These are phyloP conservation scores for Globisporangium parvum DNA, from an alignment of 352 stramenopile genomes.

Conservation along the genomic window DNA sequence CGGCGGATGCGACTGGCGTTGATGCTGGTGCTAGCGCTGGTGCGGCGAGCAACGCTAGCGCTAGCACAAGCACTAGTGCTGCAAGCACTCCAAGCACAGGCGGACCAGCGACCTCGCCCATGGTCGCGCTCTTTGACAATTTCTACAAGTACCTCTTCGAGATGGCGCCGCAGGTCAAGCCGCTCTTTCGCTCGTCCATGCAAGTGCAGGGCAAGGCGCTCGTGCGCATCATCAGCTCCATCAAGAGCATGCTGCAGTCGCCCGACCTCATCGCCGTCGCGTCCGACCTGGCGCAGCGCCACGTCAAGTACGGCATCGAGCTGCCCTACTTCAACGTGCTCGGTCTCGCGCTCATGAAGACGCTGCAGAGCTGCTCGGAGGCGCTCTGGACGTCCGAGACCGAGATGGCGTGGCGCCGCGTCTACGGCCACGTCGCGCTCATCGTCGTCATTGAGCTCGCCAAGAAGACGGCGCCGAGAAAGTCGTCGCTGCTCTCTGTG, in stretches of 20 bases:
- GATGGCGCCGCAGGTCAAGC: conserved; percentile 26
- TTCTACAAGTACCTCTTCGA: conserved; percentile 39
- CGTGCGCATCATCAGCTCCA: conserved; percentile 30
- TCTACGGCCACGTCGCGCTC: conserved; percentile 23
- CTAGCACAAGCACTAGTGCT: too few species aligned
- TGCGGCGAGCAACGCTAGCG: too few species aligned
- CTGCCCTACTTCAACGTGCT: conserved; percentile 30
- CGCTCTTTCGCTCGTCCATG: conserved; percentile 35
- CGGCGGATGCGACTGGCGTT: not conserved
- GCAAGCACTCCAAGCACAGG: not conserved
- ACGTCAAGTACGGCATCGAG: conserved; percentile 35
- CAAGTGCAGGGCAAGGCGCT: conserved; percentile 34
- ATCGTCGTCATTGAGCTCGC: conserved; percentile 19
- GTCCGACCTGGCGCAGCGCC: conserved; percentile 21
- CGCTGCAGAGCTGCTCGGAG: conserved; percentile 22
- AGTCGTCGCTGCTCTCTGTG: conserved; percentile 5
- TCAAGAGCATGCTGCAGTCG: conserved; percentile 32
- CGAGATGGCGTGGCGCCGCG: conserved; percentile 17
- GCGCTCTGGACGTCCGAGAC: conserved; percentile 24
- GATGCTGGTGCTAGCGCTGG: not conserved
- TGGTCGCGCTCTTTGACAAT: conserved; percentile 32
- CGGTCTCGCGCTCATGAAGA: conserved; percentile 21
- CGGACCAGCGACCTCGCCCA: conserved; percentile 14
- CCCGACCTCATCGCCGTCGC: conserved; percentile 22
- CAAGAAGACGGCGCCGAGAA: conserved; percentile 4